phyloP scores from a whole-genome alignment of 2,329 filamentous ascomycete species.

The Penicillium sp. region DNA sequence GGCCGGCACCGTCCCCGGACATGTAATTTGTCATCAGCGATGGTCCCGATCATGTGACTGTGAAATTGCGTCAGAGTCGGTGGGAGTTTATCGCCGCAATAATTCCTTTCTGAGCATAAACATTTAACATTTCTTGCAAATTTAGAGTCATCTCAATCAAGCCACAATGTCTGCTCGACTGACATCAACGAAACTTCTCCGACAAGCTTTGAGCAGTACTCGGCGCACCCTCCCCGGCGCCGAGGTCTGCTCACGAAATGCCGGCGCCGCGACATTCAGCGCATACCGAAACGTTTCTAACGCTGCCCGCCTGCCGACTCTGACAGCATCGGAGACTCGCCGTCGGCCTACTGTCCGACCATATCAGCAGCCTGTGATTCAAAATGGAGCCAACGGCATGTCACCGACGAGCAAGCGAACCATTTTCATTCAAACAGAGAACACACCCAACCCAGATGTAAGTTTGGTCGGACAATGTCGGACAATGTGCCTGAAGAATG shows the following conservation, averaged over 20 bases:
- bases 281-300: conserved; percentile 39
- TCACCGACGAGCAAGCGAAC: conserved; percentile 53
- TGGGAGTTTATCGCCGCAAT: neutral
- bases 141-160: neutral
- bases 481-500: neutral
- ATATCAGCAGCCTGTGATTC: conserved; percentile 35
- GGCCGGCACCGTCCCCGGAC: conserved; percentile 18
- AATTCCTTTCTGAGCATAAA: conserved; percentile 10
- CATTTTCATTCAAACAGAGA: conserved; percentile 97
- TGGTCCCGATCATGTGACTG: conserved; percentile 20
- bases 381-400: conserved; percentile 34
- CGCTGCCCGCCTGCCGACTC: conserved; percentile 40
- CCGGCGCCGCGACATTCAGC: conserved; percentile 25
- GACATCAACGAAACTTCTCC: conserved; percentile 29
- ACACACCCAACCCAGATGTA: conserved; percentile 87
- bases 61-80: conserved; percentile 30
- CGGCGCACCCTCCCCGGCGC: conserved; percentile 17
- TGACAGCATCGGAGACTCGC: conserved; percentile 44
- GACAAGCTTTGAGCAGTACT: conserved; percentile 23
- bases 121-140: conserved; percentile 3
- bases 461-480: neutral
- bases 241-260: conserved; percentile 24
- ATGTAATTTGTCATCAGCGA: conserved; percentile 25
- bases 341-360: conserved; percentile 43
- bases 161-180: conserved; percentile 27